Conservation (phyloP, 2,329 filamentous ascomycete species). For the Neophaeococcomyces mojaviensis region DNA sequence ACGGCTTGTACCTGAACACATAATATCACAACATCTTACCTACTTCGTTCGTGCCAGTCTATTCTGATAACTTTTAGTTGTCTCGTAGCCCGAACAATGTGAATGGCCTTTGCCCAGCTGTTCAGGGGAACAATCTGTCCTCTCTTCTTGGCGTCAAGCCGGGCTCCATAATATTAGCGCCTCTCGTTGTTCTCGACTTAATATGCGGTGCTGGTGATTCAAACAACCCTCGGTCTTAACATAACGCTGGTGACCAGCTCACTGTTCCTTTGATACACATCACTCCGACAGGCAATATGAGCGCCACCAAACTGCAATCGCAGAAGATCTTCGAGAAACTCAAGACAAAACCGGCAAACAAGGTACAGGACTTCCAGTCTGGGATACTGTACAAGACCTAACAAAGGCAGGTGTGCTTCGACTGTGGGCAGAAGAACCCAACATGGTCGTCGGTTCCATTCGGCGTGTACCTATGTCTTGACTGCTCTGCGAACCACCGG, state of each 20-base stretch:
- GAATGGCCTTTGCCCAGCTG: too few relatives aligned
- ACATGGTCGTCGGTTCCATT: constrained; percentile 98
- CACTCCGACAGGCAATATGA: constrained; percentile 37
- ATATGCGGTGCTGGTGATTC: too few relatives aligned
- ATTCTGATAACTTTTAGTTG: too few relatives aligned
- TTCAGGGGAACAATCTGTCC: too few relatives aligned
- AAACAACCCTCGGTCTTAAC: not conserved
- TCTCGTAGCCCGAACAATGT: too few relatives aligned
- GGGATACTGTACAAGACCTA: constrained; percentile 14
- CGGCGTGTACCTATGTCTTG: constrained; percentile 94
- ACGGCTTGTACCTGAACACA: too few relatives aligned
- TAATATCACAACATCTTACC: too few relatives aligned
- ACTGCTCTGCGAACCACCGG: constrained; percentile 93
- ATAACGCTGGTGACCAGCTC: not conserved
- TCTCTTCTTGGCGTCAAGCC: too few relatives aligned
- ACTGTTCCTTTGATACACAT: not conserved
- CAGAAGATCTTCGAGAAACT: constrained; percentile 97
- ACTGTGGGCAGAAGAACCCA: constrained; percentile 94
- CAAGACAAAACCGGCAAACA: constrained; percentile 89
- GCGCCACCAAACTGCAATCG: constrained; percentile 87
- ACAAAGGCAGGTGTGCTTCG: constrained; percentile 75
- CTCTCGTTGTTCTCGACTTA: too few relatives aligned
- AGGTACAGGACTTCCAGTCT: constrained; percentile 51
- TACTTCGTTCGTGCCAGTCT: too few relatives aligned
- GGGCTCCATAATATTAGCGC: too few relatives aligned